phyloP scores from a whole-genome alignment of 2,329 filamentous ascomycete genomes.

The Ilyonectria robusta region DNA sequence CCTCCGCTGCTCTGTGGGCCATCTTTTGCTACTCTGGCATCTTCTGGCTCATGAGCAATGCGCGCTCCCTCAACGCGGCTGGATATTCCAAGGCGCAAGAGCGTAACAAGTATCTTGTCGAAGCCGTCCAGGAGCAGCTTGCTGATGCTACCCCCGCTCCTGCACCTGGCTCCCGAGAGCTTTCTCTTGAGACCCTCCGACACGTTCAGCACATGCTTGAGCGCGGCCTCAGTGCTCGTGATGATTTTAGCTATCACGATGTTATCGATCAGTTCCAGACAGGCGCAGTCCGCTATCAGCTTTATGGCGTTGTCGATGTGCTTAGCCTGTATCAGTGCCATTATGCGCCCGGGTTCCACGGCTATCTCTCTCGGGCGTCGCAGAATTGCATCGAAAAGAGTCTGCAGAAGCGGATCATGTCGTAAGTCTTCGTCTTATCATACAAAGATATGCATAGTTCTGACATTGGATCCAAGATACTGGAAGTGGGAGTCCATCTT shows the following conservation, averaged over 20 bases:
- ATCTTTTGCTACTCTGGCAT: slow-evolving; percentile 7
- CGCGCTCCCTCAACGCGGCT: slow-evolving; percentile 24
- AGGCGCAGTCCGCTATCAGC: slow-evolving; percentile 42
- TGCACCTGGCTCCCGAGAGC: slow-evolving; percentile 16
- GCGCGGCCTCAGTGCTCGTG: slow-evolving; percentile 29
- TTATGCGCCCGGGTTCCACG: slow-evolving; percentile 42
- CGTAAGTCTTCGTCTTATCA: slow-evolving; percentile 7
- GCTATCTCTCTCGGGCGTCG: slow-evolving; percentile 36
- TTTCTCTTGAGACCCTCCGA: slow-evolving; percentile 24
- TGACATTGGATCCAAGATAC: slow-evolving; percentile 21
- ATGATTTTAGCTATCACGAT: slow-evolving; percentile 40
- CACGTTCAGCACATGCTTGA: slow-evolving; percentile 38
- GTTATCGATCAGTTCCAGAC: slow-evolving; percentile 47
- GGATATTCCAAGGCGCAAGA: slow-evolving; percentile 32
- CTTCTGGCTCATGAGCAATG: slow-evolving; percentile 32
- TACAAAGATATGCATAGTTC: not conserved
- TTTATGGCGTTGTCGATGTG: slow-evolving; percentile 39
- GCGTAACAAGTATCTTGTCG: slow-evolving; percentile 29
- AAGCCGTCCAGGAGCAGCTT: slow-evolving; percentile 25
- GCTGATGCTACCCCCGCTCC: slow-evolving; percentile 17
- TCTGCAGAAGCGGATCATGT: slow-evolving; percentile 36
- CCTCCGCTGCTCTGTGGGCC: slow-evolving; percentile 19
- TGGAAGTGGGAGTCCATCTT: slow-evolving; percentile 45
- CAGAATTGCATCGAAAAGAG: slow-evolving; percentile 42
- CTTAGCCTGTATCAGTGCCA: slow-evolving; percentile 37